Evolutionary conservation across 129 eudicot species (phyloP).

Genomic region (Oenanthe sinensis): DNA sequence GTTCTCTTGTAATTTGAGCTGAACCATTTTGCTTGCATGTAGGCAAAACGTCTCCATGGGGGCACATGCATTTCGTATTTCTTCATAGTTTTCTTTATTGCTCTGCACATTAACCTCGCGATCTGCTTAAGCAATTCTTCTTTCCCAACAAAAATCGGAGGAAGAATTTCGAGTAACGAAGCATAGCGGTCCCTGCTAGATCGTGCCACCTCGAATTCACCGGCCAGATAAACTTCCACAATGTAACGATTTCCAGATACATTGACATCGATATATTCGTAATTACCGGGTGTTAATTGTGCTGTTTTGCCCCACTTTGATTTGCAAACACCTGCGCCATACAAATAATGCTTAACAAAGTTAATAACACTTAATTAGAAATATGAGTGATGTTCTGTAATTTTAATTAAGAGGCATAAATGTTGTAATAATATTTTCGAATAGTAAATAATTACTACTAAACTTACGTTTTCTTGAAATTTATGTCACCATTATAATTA

Average conservation of each 20-base stretch:
- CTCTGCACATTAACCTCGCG: constrained; percentile 40
- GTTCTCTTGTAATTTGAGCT: constrained; percentile 44
- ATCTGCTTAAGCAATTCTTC: constrained; percentile 36
- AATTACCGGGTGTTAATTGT: constrained; percentile 39
- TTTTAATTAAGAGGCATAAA: no score
- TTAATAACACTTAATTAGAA: no score
- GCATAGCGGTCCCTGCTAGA: constrained; percentile 34
- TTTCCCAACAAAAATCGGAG: constrained; percentile 36
- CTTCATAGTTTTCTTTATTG: constrained; percentile 44
- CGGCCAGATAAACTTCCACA: constrained; percentile 33
- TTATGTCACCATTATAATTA: no score
- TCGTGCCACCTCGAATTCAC: constrained; percentile 63
- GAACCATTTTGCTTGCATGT: constrained; percentile 59
- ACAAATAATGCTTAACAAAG: background rate
- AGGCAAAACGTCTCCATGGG: constrained; percentile 62
- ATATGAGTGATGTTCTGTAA: no score
- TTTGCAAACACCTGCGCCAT: constrained; percentile 68
- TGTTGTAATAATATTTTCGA: no score
- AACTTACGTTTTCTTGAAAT: no score
- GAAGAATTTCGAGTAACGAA: constrained; percentile 39
- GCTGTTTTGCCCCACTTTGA: constrained; percentile 80
- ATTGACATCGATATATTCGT: constrained; percentile 67
- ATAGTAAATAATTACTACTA: no score
- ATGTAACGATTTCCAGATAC: constrained; percentile 41
- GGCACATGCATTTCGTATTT: constrained; percentile 31